Evolutionary conservation across 2,329 filamentous ascomycete species (phyloP).

Genomic region (Alternaria longipes): DNA sequence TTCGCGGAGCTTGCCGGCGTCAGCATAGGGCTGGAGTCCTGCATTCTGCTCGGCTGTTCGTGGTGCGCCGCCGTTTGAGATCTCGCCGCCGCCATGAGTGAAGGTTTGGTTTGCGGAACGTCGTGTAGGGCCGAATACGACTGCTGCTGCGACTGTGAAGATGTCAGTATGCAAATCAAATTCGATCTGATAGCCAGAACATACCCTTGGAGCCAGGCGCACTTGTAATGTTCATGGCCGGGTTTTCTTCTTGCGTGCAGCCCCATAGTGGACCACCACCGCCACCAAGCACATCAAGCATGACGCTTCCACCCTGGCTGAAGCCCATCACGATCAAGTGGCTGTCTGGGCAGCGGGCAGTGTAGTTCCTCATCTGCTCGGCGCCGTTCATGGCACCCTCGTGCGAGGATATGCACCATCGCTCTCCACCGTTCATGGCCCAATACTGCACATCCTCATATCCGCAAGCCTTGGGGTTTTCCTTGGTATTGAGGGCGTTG

Average conservation of each 20-base stretch:
- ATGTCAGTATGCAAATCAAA: constrained; percentile 13
- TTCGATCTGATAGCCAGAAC: neutral
- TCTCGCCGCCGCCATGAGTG: constrained; percentile 33
- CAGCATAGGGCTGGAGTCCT: constrained; percentile 33
- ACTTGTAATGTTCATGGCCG: constrained; percentile 29
- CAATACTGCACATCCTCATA: constrained; percentile 40
- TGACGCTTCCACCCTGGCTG: constrained; percentile 39
- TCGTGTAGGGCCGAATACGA: constrained; percentile 36
- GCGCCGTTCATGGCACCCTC: constrained; percentile 38
- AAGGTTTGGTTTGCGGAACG: constrained; percentile 37
- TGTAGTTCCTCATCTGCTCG: constrained; percentile 41
- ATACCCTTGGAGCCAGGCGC: constrained; percentile 36
- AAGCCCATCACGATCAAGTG: constrained; percentile 41
- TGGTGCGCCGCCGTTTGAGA: constrained; percentile 32
- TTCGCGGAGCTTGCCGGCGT: constrained; percentile 64
- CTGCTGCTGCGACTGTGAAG: constrained; percentile 31
- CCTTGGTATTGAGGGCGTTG: constrained; percentile 34
- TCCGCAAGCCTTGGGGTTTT: constrained; percentile 34
- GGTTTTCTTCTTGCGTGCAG: constrained; percentile 34
- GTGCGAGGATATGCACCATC: constrained; percentile 38
- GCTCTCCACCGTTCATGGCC: constrained; percentile 37
- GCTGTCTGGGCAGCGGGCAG: constrained; percentile 36
- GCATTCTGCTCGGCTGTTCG: constrained; percentile 32
- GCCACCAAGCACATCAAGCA: constrained; percentile 37
- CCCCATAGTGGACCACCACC: constrained; percentile 39